Evolutionary conservation across 371 early-diverging fungal species (phyloP).

Genomic region (Mucor saturninus): DNA sequence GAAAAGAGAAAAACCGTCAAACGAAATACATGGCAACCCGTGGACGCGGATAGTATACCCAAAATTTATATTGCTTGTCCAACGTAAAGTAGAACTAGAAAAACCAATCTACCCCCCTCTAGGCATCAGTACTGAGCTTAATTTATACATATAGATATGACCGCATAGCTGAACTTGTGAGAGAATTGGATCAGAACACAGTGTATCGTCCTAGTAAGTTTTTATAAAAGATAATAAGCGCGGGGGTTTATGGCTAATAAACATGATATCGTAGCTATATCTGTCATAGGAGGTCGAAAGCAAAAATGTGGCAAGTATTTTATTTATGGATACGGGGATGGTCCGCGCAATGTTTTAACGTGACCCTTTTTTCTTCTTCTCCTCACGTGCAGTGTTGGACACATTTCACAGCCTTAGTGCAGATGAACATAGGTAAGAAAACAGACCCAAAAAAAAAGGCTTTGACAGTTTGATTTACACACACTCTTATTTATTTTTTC

Average conservation of each 20-base stretch:
- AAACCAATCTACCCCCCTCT: no score
- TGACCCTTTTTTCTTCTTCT: no score
- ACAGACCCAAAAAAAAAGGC: constrained; percentile 13
- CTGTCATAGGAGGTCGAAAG: constrained; percentile 50
- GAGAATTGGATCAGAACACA: constrained; percentile 57
- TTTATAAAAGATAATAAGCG: no score
- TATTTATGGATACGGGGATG: no score
- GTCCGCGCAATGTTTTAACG: no score
- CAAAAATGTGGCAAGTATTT: background rate
- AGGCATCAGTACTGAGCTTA: background rate
- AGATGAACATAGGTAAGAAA: no score
- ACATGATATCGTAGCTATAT: constrained; percentile 37
- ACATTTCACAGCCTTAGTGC: no score
- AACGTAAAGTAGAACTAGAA: constrained; percentile 41
- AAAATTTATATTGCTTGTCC: constrained; percentile 56
- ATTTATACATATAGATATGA: constrained; percentile 42
- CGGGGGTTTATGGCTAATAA: background rate
- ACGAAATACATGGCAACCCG: constrained; percentile 8
- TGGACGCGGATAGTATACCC: constrained; percentile 5
- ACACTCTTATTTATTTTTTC: no score
- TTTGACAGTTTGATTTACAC: background rate
- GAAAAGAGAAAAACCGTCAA: background rate
- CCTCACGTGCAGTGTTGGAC: no score
- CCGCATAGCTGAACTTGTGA: constrained; percentile 57
- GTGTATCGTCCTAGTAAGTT: constrained; percentile 53